Evolutionary conservation across 1,139 yeast genomes (phyloP).

Genomic region (Zygoascus sp.): DNA sequence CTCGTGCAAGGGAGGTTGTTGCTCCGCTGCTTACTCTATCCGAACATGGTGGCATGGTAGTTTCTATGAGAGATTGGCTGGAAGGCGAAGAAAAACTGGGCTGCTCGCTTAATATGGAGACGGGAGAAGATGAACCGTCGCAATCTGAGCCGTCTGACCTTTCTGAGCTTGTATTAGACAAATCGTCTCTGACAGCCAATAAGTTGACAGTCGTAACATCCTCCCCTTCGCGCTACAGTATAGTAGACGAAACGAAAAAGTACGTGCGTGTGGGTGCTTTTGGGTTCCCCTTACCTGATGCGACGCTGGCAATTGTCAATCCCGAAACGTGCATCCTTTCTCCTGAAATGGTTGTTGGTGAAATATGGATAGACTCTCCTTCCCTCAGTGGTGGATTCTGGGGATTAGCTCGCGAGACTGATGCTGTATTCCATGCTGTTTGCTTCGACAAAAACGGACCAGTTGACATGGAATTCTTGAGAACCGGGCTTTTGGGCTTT

Average conservation of each 20-base stretch:
- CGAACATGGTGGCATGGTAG: conserved; percentile 96
- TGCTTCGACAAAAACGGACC: conserved; percentile 67
- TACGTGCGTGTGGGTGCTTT: conserved; percentile 76
- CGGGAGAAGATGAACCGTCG: conserved; percentile 34
- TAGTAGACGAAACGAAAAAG: conserved; percentile 45
- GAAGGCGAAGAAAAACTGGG: conserved; percentile 56
- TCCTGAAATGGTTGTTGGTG: conserved; percentile 81
- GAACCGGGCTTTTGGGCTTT: conserved; percentile 91
- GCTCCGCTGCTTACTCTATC: conserved; percentile 86
- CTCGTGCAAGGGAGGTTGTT: conserved; percentile 67
- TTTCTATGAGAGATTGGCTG: conserved; percentile 87
- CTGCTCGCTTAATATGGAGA: conserved; percentile 24
- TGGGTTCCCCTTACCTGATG: conserved; percentile 92
- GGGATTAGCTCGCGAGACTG: conserved; percentile 67
- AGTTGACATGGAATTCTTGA: conserved; percentile 69
- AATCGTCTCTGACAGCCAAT: conserved; percentile 74
- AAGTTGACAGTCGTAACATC: conserved; percentile 65
- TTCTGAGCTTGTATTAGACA: conserved; percentile 73
- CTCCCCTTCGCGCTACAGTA: conserved; percentile 41
- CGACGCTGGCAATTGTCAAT: conserved; percentile 87
- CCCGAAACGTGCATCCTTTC: conserved; percentile 78
- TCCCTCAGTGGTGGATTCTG: conserved; percentile 86
- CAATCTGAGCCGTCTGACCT: conserved; percentile 44
- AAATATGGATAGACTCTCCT: conserved; percentile 92
- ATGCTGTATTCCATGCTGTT: conserved; percentile 73